Conservation (phyloP, 192 early-diverging fungal genomes). For the Coemansia sp. region DNA sequence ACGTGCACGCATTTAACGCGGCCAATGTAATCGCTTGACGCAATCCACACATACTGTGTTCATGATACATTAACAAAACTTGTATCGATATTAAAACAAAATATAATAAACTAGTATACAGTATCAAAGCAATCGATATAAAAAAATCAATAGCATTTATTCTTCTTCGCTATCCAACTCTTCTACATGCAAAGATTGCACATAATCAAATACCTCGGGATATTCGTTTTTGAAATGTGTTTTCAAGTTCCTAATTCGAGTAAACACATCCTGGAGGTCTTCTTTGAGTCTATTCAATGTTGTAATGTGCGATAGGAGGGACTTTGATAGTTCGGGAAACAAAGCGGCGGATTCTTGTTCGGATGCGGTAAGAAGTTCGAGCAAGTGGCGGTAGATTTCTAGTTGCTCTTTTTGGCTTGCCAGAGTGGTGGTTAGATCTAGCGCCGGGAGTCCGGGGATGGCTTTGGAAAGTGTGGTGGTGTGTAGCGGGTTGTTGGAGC, state of each 20-base stretch:
- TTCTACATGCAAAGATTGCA: constrained; percentile 41
- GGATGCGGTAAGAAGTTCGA: constrained; percentile 22
- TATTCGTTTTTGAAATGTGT: constrained; percentile 28
- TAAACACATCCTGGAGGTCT: constrained; percentile 39
- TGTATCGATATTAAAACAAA: too few relatives aligned
- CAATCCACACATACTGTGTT: too few relatives aligned
- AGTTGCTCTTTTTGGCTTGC: constrained; percentile 24
- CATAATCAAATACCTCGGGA: constrained; percentile 38
- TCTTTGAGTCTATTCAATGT: constrained; percentile 29
- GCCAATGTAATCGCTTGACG: constrained; percentile 1
- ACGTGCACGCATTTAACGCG: not conserved
- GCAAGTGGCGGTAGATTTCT: constrained; percentile 22
- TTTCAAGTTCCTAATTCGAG: constrained; percentile 31
- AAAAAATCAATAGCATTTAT: not conserved
- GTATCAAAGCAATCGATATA: not conserved
- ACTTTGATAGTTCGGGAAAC: constrained; percentile 36
- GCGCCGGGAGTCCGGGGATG: constrained; percentile 24
- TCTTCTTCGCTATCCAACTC: constrained; percentile 33
- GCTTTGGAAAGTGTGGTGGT: constrained; percentile 13
- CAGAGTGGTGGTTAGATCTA: constrained; percentile 20
- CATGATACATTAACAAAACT: too few relatives aligned
- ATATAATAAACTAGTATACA: not conserved
- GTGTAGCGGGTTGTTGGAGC: too few relatives aligned
- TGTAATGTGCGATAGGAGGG: constrained; percentile 16
- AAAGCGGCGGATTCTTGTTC: constrained; percentile 33